phyloP scores from a whole-genome alignment of 345 rosid genomes.

The Crucihimalaya himalaica region DNA sequence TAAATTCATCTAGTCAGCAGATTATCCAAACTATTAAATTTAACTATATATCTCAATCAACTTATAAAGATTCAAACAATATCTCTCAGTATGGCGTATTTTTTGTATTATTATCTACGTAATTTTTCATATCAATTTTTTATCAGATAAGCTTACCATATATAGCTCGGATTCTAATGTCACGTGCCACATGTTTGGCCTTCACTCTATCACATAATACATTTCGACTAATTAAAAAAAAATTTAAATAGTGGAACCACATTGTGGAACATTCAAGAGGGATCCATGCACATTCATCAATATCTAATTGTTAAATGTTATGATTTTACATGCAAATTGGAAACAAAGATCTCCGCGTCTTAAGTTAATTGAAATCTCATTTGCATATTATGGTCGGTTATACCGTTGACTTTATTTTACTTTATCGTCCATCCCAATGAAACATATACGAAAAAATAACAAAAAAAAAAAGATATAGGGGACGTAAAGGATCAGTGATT shows the following conservation, averaged over 20 bases:
- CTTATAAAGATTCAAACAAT: too few relatives aligned
- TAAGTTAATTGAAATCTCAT: constrained; percentile 28
- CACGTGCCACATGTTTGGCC: constrained; percentile 39
- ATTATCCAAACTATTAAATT: too few relatives aligned
- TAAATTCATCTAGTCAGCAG: constrained; percentile 9
- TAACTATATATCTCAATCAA: too few relatives aligned
- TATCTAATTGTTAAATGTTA: not conserved
- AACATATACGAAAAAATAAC: not conserved
- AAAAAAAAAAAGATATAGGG: not conserved
- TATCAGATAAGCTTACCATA: too few relatives aligned
- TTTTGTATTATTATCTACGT: too few relatives aligned
- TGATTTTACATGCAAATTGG: constrained; percentile 8
- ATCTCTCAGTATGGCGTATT: too few relatives aligned
- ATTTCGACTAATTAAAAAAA: not conserved
- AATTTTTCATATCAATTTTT: too few relatives aligned
- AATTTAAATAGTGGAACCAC: not conserved
- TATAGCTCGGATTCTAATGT: constrained; percentile 10
- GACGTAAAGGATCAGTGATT: constrained; percentile 31
- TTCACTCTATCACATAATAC: not conserved
- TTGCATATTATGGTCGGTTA: constrained; percentile 34
- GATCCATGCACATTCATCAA: not conserved
- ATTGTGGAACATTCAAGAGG: not conserved
- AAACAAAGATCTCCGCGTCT: constrained; percentile 33
- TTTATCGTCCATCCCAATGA: constrained; percentile 33
- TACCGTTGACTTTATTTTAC: constrained; percentile 31